Evolutionary conservation across 2,329 filamentous ascomycete genomes (phyloP), one percentile per base, ranked within the genome.

Genomic region (Dactylellina leptospora): DNA sequence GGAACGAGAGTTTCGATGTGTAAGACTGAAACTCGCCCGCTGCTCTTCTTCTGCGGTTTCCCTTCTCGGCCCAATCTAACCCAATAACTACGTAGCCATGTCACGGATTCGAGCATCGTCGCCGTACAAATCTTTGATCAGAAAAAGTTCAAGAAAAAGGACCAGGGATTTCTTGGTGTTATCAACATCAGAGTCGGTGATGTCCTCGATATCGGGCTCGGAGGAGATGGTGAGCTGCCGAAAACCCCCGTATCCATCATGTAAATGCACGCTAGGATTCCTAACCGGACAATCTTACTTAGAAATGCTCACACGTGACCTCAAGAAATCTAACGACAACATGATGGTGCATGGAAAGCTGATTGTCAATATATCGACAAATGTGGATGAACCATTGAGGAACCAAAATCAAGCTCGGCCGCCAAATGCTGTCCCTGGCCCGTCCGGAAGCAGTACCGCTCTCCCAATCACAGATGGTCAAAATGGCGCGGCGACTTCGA

Each of bases 121-220:
- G 95, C 95, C 5, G 93, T 99, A 48, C 95, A 99, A 80, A 96
- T 99, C 61, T 99, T 99, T 79, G 95, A 99, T 81, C 95, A 99
- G 82, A 97, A 97, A 84, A 99, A 99, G 83, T 99, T 99, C 83
- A 99, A 99, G 85, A 99, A 99, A 87, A 99, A 97, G 92, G 95
- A 99, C 77, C 95, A 99, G 80, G 95, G 95, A 6, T 99, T 99
- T 79, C 85, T 99, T 4, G 95, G 95, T 66, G 95, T 99, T 60
- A 97, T 99, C 78, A 99, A 99, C 80, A 90, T 99, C 77, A 89
- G 93, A 69, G 90, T 99, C 76, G 95, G 95, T 77, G 93, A 96
- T 84, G 90, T 95, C 38, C 92, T 99, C 76, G 93, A 97, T 79
- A 83, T 99, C 75, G 89, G 91, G 74, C 87, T 91, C 68, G 92